Percentiles rank a stretch among this genome's conserved stretches.
Evolutionary conservation across 108 stramenopile genomes (phyloP).

Genomic region (Craspedostauros australis): DNA sequence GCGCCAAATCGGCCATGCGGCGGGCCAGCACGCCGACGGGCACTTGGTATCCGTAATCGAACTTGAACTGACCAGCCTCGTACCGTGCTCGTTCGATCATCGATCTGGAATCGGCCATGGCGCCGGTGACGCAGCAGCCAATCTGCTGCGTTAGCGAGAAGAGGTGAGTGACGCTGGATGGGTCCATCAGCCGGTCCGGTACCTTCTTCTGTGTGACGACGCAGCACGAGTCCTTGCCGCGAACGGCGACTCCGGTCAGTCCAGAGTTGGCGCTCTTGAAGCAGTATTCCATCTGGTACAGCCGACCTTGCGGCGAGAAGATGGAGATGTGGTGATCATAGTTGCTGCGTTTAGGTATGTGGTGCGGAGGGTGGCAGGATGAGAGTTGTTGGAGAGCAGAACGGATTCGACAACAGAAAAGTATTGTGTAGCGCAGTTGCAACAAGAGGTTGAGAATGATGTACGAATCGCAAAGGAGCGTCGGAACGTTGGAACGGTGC

Average conservation of each 20-base stretch:
- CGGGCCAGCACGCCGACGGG: conserved; percentile 88
- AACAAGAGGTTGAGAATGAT: too few species aligned
- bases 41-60: conserved; percentile 93
- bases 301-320: conserved; percentile 97
- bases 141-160: conserved; percentile 84
- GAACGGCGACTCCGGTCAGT: conserved; percentile 91
- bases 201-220: conserved; percentile 98
- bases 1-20: conserved; percentile 95
- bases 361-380: neutral
- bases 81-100: conserved; percentile 89
- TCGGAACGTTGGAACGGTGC: too few species aligned
- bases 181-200: conserved; percentile 91
- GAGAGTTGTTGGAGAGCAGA: neutral
- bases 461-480: too few species aligned
- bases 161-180: conserved; percentile 82
- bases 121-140: conserved; percentile 91
- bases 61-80: conserved; percentile 93
- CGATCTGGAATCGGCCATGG: conserved; percentile 81
- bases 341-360: too few species aligned
- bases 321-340: conserved; percentile 97
- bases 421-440: too few species aligned
- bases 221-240: conserved; percentile 82
- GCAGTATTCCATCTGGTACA: conserved; percentile 99
- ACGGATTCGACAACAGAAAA: too few species aligned
- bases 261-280: conserved; percentile 96